Evolutionary conservation across 2,329 filamentous ascomycete species (phyloP), one percentile per base, ranked within the genome.

Genomic region (Pseudocercospora vitis): DNA sequence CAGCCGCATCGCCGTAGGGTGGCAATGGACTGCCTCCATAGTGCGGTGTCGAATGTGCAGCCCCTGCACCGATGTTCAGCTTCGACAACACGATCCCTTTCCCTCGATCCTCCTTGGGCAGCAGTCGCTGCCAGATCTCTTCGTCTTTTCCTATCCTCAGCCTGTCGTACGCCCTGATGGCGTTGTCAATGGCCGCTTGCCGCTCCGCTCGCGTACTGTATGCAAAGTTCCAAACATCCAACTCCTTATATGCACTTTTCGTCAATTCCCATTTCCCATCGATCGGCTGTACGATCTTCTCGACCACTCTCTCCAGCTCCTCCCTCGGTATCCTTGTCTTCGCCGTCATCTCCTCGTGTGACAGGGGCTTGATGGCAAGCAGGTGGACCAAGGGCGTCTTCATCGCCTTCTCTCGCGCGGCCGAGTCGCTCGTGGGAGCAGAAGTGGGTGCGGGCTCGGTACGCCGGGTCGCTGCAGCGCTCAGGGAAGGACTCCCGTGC

Each of bases 161-260:
- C 49, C 83, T 77, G 68, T 86, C 83, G 66, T 82, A 86, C 37
- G 83, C 81, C 49, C 78, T 79, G 63, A 85, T 79, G 50, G 83
- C 82, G 68, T 80, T 80, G 58, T 84, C 79, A 62, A 86, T 81
- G 23, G 82, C 83, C 49, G 77, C 72, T 57, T 84, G 74, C 14
- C 83, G 76, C 52, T 85, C 80, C 42, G 80, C 76, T 42, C 77
- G 65, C 31, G 71, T 76, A 23, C 74, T 76, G 67, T 85, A 86
- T 9, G 75, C 75, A 63, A 86, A 86, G 6, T 76, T 78, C 75
- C 78, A 85, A 7, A 83, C 76, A 63, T 85, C 81, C 57, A 86
- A 71, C 48, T 85, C 82, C 62, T 81, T 81, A 66, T 79, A 86
- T 12, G 73, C 70, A 63, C 81, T 81, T 68, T 85, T 82, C 28